phyloP scores from a whole-genome alignment of 371 early-diverging fungal species.

The Circinella umbellata region DNA sequence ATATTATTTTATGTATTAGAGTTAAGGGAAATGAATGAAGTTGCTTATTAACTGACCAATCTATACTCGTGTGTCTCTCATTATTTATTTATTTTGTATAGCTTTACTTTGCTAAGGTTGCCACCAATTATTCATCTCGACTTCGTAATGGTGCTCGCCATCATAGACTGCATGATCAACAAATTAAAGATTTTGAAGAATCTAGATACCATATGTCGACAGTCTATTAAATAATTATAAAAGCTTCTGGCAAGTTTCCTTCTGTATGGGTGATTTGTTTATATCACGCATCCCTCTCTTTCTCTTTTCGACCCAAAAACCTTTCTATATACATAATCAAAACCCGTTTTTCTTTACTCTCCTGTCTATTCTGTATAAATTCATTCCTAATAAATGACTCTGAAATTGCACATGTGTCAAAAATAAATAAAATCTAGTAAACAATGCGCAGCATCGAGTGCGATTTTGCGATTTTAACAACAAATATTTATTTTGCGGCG shows the following conservation, averaged over 20 bases:
- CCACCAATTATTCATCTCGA: conserved; percentile 47
- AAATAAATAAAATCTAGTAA: too few species aligned
- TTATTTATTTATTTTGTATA: conserved; percentile 5
- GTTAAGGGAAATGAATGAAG: too few species aligned
- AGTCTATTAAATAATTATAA: conserved; percentile 38
- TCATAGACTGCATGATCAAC: conserved; percentile 55
- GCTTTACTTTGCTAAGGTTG: conserved; percentile 56
- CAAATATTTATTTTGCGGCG: too few species aligned
- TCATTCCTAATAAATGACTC: too few species aligned
- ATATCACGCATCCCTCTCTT: not conserved
- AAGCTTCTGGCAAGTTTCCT: conserved; percentile 1
- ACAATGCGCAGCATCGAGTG: too few species aligned
- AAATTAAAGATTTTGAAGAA: conserved; percentile 59
- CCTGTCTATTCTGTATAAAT: too few species aligned
- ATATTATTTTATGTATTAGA: not conserved
- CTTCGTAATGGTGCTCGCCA: conserved; percentile 56
- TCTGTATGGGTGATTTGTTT: not conserved
- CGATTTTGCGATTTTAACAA: too few species aligned
- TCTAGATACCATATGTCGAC: conserved; percentile 56
- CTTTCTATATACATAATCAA: too few species aligned
- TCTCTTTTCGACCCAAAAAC: not conserved
- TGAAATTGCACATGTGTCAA: too few species aligned
- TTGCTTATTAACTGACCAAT: too few species aligned
- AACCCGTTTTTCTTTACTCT: too few species aligned
- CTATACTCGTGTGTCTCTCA: too few species aligned